Percentiles rank a stretch among this genome's conserved stretches.
These are phyloP conservation scores for Fagopyrum esculentum DNA, from an alignment of 148 eudicot species.

Conservation along the genomic window DNA sequence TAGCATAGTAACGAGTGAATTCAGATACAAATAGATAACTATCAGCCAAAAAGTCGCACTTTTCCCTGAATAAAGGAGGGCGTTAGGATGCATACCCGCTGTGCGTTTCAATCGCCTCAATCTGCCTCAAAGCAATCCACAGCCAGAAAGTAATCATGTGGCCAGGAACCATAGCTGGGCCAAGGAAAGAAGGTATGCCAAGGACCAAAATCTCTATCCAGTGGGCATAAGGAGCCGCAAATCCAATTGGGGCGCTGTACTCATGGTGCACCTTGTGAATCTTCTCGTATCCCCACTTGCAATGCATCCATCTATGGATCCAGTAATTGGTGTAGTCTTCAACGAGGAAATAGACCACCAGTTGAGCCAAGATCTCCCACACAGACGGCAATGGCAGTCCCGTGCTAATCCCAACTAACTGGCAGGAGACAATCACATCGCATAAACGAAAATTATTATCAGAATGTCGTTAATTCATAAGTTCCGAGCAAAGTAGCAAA, in stretches of 20 bases:
- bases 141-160: slow-evolving; percentile 93
- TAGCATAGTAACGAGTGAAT: neutral
- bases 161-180: slow-evolving; percentile 84
- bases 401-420: slow-evolving; percentile 76
- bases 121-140: slow-evolving; percentile 92
- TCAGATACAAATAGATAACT: slow-evolving; percentile 4
- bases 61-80: neutral
- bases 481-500: neutral
- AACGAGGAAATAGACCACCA: slow-evolving; percentile 60
- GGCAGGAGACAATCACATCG: slow-evolving; percentile 13
- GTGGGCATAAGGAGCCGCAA: slow-evolving; percentile 89
- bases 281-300: slow-evolving; percentile 88
- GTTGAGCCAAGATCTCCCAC: slow-evolving; percentile 58
- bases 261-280: slow-evolving; percentile 94
- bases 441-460: neutral
- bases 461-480: neutral
- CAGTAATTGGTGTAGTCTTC: slow-evolving; percentile 91
- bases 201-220: slow-evolving; percentile 91
- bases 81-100: slow-evolving; percentile 63
- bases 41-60: neutral
- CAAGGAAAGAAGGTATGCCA: slow-evolving; percentile 83
- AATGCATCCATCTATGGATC: slow-evolving; percentile 77
- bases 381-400: slow-evolving; percentile 79
- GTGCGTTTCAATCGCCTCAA: slow-evolving; percentile 96
- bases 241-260: slow-evolving; percentile 77